Evolutionary conservation across 441 rosid genomes (phyloP).

Genomic region (Pelargonium hybrid): DNA sequence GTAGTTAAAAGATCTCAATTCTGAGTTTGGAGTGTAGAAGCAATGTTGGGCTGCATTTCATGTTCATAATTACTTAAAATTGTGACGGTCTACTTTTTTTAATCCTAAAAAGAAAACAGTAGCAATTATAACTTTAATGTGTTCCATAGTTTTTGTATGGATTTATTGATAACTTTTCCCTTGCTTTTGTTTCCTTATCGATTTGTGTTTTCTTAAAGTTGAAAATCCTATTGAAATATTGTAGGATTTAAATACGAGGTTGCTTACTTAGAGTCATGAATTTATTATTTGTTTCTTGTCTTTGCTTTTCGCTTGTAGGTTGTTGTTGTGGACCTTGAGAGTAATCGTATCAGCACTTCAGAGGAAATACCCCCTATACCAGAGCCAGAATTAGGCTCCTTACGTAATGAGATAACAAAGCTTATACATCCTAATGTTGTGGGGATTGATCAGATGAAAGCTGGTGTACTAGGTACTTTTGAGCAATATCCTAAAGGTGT

Average conservation of each 20-base stretch:
- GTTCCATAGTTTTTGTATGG: neutral
- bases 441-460: slow-evolving; percentile 79
- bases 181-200: neutral
- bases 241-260: neutral
- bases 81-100: neutral
- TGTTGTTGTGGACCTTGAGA: slow-evolving; percentile 93
- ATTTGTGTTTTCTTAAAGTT: neutral
- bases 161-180: neutral
- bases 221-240: neutral
- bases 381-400: slow-evolving; percentile 78
- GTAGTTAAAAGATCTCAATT: neutral
- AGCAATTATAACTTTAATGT: neutral
- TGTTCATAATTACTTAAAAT: neutral
- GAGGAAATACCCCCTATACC: slow-evolving; percentile 97
- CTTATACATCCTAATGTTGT: slow-evolving; percentile 75
- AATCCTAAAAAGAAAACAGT: neutral
- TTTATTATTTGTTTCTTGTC: neutral
- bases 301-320: slow-evolving; percentile 43
- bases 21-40: neutral
- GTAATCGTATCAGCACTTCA: slow-evolving; percentile 67
- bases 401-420: slow-evolving; percentile 70
- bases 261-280: neutral
- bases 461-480: slow-evolving; percentile 38
- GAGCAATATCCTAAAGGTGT: slow-evolving; percentile 46
- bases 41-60: neutral